These are phyloP conservation scores for Rhodocollybia butyracea DNA, from an alignment of 768 basidiomycete genomes.

Conservation along the genomic window DNA sequence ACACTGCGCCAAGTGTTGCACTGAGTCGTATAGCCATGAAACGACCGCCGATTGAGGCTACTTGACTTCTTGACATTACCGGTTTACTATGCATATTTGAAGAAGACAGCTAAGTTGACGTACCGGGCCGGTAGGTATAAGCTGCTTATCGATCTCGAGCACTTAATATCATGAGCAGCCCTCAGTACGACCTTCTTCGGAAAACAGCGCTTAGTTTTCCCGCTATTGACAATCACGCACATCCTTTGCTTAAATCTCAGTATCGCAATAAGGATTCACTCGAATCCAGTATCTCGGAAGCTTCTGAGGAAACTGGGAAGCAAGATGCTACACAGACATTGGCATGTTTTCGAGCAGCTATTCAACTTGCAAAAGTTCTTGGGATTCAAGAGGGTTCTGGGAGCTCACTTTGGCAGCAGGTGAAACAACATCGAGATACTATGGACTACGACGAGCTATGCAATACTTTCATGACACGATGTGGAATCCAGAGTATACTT, in stretches of 20 bases:
- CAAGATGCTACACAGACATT: constrained; percentile 54
- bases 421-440: constrained; percentile 44
- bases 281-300: constrained; percentile 67
- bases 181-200: constrained; percentile 4
- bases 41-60: too few species aligned
- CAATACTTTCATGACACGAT: constrained; percentile 45
- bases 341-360: constrained; percentile 54
- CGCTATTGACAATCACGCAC: constrained; percentile 79
- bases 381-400: constrained; percentile 27
- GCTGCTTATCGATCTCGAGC: constrained; percentile 34
- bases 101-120: too few species aligned
- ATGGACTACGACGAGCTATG: constrained; percentile 59
- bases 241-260: constrained; percentile 55
- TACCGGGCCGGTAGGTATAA: too few species aligned
- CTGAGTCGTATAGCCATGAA: too few species aligned
- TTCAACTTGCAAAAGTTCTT: constrained; percentile 52
- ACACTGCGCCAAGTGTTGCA: too few species aligned
- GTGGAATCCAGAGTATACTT: constrained; percentile 64
- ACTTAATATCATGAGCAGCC: constrained; percentile 27
- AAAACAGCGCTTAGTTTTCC: constrained; percentile 31
- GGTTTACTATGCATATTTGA: too few species aligned
- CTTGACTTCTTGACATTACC: too few species aligned
- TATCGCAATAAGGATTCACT: constrained; percentile 48
- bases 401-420: constrained; percentile 50
- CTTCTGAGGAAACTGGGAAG: constrained; percentile 41